Evolutionary conservation across 2,329 filamentous ascomycete genomes (phyloP).

Genomic region (Cercospora sp.): DNA sequence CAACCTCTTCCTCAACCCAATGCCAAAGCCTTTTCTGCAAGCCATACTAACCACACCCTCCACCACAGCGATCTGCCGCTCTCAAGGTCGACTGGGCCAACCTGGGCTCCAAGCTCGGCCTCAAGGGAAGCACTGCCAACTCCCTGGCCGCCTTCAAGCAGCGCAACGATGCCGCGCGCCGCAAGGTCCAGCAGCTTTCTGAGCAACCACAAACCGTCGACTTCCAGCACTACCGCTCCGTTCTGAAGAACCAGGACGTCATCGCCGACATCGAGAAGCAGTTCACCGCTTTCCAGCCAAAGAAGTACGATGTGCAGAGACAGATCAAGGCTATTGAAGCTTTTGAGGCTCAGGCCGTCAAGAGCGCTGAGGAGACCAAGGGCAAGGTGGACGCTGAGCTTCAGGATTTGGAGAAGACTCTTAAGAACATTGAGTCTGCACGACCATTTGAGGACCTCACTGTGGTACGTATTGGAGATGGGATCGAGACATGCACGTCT

Average conservation of each 20-base stretch:
- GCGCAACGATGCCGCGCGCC: constrained; percentile 97
- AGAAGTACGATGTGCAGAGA: constrained; percentile 85
- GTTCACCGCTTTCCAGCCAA: constrained; percentile 87
- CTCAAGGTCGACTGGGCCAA: constrained; percentile 99
- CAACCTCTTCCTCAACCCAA: constrained; percentile 7
- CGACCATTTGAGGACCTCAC: constrained; percentile 96
- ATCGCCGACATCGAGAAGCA: constrained; percentile 97
- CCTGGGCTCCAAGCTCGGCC: constrained; percentile 88
- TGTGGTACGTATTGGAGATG: constrained; percentile 68
- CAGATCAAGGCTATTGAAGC: constrained; percentile 98
- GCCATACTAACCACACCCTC: constrained; percentile 27
- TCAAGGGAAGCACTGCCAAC: constrained; percentile 89
- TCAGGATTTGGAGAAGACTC: constrained; percentile 87
- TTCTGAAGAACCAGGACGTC: constrained; percentile 94
- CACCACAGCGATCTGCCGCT: constrained; percentile 84
- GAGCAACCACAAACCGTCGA: constrained; percentile 86
- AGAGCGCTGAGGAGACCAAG: constrained; percentile 97
- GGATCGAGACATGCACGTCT: background rate
- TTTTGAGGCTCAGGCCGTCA: constrained; percentile 94
- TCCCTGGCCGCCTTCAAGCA: constrained; percentile 98
- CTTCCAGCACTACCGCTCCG: constrained; percentile 86
- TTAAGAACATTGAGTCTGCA: constrained; percentile 96
- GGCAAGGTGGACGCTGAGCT: constrained; percentile 92
- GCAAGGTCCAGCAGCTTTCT: constrained; percentile 80
- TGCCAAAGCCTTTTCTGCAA: constrained; percentile 11